Evolutionary conservation across 305 asterid species (phyloP), one percentile per base, ranked within the genome.

Genomic region (Petunia hybrid): DNA sequence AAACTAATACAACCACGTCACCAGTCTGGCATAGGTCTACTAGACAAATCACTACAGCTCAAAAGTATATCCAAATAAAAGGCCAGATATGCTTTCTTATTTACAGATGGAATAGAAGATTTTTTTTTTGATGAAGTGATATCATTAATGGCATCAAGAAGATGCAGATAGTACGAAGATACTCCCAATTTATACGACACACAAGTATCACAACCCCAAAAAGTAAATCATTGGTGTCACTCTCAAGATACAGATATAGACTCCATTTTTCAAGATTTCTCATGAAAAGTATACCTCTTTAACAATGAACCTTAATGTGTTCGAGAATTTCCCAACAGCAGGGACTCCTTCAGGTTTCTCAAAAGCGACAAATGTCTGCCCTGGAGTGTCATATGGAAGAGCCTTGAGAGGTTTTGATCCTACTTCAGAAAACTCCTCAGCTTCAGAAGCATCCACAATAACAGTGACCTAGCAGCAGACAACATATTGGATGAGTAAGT

Each of bases 301-400:
- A 67, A 93, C 97, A 59, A 91, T 91, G 86, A 93, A 95, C 82
- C 90, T 89, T 88, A 95, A 83, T 71, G 84, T 31, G 82, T 95
- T 93, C 0, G 95, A 92, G 89, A 95, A 93, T 85, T 90, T 95
- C 62, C 99, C 99, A 56, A 89, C 90, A 4, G 96, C 92, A 68
- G 98, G 88, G 71, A 86, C 87, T 42, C 98, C 98, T 90, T 89
- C 93, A n/a, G 97, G 97, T 89, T 85, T 95, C 94, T 93, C 98
- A 86, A 90, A 95, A 14, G 98, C 95, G 71, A 93, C 97, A 75
- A 82, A 95, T 78, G 97, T 95, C 85, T 93, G 97, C 75, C 91
- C 95, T 6, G 98, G 95, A 35, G 97, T 90, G 78, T 95, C 97
- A 51, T 86, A 95, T 60, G 97, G 98, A 84, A 95, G 97, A 36